A percentile compares a stretch with the other conserved stretches of the same genome.
phyloP scores from a whole-genome alignment of 2,329 filamentous ascomycete species.

The Epichloe hybrida region DNA sequence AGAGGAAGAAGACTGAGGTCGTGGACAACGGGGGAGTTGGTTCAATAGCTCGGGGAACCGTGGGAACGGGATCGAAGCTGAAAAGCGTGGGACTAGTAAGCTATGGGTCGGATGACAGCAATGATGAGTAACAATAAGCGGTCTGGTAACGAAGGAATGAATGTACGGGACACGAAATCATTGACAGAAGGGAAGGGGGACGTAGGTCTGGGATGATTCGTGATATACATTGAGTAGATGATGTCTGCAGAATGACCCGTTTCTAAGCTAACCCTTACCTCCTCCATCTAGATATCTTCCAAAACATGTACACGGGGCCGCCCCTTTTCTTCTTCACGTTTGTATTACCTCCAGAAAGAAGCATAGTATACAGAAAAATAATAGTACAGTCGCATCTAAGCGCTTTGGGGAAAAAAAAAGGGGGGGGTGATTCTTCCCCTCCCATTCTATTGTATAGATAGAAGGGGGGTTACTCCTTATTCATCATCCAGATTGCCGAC shows the following conservation, averaged over 20 bases:
- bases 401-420: not conserved
- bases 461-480: slow-evolving; percentile 7
- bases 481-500: slow-evolving; percentile 27
- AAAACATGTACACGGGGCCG: no score
- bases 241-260: not conserved
- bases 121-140: slow-evolving; percentile 23
- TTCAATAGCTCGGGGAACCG: not conserved
- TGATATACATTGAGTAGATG: slow-evolving; percentile 3
- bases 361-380: not conserved
- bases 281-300: not conserved
- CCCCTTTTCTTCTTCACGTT: no score
- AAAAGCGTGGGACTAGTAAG: slow-evolving; percentile 31
- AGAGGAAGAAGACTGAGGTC: slow-evolving; percentile 6
- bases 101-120: slow-evolving; percentile 39
- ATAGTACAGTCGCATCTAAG: not conserved
- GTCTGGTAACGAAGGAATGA: no score
- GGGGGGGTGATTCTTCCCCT: no score
- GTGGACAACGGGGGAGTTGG: not conserved
- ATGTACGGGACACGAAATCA: not conserved
- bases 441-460: no score
- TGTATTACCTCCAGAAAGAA: not conserved
- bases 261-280: not conserved
- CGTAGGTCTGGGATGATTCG: not conserved
- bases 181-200: not conserved
- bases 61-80: slow-evolving; percentile 6